Percentiles rank a stretch among this genome's conserved stretches.
phyloP scores from a whole-genome alignment of 768 basidiomycete genomes.

The Naganishia vaughanmartiniae region DNA sequence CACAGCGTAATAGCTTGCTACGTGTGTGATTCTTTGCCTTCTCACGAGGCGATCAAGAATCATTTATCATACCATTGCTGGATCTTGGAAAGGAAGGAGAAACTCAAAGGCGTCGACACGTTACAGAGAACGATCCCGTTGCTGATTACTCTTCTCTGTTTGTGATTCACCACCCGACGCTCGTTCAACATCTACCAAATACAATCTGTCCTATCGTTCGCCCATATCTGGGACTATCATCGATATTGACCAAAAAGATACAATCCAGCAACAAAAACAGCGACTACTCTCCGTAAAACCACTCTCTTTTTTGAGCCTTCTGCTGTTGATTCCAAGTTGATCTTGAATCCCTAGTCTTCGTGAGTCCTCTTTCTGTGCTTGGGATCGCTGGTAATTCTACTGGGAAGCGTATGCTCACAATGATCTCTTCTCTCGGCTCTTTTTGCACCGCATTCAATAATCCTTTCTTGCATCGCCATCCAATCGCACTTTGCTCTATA shows the following conservation, averaged over 20 bases:
- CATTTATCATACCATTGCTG: background rate
- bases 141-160: background rate
- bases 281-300: background rate
- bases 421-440: background rate
- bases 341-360: slow-evolving; percentile 16
- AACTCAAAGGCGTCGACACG: background rate
- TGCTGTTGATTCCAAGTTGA: slow-evolving; percentile 9
- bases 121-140: background rate
- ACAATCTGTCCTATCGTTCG: background rate
- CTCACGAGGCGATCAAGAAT: background rate
- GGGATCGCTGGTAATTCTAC: background rate
- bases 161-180: background rate
- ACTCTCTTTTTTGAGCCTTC: background rate
- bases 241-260: background rate
- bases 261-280: background rate
- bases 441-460: slow-evolving; percentile 1
- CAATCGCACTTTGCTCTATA: background rate
- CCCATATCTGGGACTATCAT: background rate
- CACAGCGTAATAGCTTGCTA: background rate
- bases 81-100: background rate
- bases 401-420: background rate
- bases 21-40: background rate
- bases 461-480: background rate
- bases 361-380: background rate
- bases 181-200: background rate